Evolutionary conservation across 768 basidiomycete genomes (phyloP), one percentile per base, ranked within the genome.

Genomic region (Trametes punicea): DNA sequence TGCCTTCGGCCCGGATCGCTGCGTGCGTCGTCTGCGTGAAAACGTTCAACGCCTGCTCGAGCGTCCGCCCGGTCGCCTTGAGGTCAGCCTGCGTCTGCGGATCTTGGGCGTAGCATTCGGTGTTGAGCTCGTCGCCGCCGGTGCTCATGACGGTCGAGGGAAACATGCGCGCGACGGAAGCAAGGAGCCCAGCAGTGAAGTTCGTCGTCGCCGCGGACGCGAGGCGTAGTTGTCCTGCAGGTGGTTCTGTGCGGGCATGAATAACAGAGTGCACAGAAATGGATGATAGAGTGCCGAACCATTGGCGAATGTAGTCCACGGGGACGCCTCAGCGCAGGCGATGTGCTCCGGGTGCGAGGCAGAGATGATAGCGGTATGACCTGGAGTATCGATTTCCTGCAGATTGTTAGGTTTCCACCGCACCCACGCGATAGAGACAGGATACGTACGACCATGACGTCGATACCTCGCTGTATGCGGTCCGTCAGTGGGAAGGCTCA

Each of bases 71-170:
- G 4, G 64, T 68, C n/a, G 60, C 51, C 7, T 62, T 58, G 23
- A 80, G 65, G 4, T 64, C 56, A 0, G 54, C 48, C 40, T 70
- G 67, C 2, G 75, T 74, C 36, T 52, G 52, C 0, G 63, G 39
- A 49, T 79, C 78, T 6, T 73, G 60, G 10, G 63, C 67, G 59
- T 75, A 77, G 60, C 74, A 74, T 16, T 64, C 61, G 20, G 56
- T 57, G 61, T 78, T 78, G 62, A 77, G 48, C 60, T 79, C 77
- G 63, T 80, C 79, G 0, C 79, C 79, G 2, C 79, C 79, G 0
- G 77, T 75, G 41, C 70, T 70, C 57, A 81, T 63, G 49, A 75
- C 67, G 7, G 50, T 61, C 11, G 72, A 68, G 0, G 69, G 67
- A 23, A 71, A 65, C 33, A 71, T 38, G 18, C 55, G 58, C 9